A percentile compares a stretch with the other conserved stretches of the same genome.
Evolutionary conservation across 75 land plant genomes (phyloP).

Genomic region (Selaginella moellendorffii): DNA sequence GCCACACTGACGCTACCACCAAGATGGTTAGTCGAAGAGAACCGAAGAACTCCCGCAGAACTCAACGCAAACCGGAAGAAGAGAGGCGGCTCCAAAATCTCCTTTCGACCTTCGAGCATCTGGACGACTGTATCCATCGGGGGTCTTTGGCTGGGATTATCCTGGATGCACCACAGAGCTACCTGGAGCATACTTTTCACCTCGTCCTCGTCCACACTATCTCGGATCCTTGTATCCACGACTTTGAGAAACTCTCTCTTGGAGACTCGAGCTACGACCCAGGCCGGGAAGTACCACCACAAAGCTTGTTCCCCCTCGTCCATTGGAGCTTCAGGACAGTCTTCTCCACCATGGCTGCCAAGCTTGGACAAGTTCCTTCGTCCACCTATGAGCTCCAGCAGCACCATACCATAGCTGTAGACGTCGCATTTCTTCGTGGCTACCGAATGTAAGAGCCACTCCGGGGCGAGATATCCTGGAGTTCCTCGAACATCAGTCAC

Average conservation of each 20-base stretch:
- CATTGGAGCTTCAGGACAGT: not conserved
- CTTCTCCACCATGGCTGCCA: not conserved
- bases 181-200: not conserved
- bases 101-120: not conserved
- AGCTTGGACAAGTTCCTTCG: too few relatives aligned
- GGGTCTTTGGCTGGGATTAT: not conserved
- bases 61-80: not conserved
- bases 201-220: not conserved
- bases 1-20: too few relatives aligned
- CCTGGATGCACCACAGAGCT: slow-evolving; percentile 5
- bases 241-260: not conserved
- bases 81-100: slow-evolving; percentile 1
- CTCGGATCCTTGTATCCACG: not conserved
- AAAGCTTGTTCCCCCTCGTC: not conserved
- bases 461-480: not conserved
- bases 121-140: not conserved
- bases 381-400: not conserved
- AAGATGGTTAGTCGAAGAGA: too few relatives aligned
- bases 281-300: slow-evolving; percentile 8
- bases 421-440: slow-evolving; percentile 9
- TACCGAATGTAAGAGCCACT: slow-evolving; percentile 1
- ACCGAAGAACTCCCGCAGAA: too few relatives aligned
- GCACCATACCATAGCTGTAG: slow-evolving; percentile 5
- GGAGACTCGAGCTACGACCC: not conserved
- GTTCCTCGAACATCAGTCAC: not conserved